These are phyloP conservation scores for Neoboletus subvelutipes DNA, from an alignment of 768 basidiomycete genomes.

Conservation along the genomic window DNA sequence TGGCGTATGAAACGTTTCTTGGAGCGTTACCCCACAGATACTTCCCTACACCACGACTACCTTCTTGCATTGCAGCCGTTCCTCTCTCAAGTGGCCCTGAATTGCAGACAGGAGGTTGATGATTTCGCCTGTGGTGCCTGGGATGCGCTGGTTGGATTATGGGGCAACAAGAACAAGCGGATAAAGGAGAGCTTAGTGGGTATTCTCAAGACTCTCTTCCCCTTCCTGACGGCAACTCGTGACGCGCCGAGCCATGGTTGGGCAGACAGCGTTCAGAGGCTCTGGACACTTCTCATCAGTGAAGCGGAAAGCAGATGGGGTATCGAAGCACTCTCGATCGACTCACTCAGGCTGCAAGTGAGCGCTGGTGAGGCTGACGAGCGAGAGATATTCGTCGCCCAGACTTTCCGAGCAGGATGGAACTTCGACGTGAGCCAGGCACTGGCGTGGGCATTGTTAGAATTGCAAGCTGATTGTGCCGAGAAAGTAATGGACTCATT, in stretches of 20 bases:
- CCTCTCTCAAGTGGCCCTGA: conserved; percentile 76
- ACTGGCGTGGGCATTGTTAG: conserved; percentile 73
- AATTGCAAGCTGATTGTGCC: conserved; percentile 78
- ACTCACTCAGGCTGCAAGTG: conserved; percentile 58
- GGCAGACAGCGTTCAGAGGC: conserved; percentile 47
- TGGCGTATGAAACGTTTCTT: conserved; percentile 62
- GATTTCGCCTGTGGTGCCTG: conserved; percentile 63
- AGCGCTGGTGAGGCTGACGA: conserved; percentile 20
- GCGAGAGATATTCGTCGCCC: conserved; percentile 52
- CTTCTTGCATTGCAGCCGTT: conserved; percentile 65
- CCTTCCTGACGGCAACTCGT: conserved; percentile 54
- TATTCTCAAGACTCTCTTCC: conserved; percentile 70
- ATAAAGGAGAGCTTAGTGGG: conserved; percentile 79
- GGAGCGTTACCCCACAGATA: conserved; percentile 63
- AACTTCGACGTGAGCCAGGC: conserved; percentile 71
- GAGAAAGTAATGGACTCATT: conserved; percentile 48
- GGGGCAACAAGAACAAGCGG: conserved; percentile 74
- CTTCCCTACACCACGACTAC: conserved; percentile 76
- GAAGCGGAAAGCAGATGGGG: conserved; percentile 68
- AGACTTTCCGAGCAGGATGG: conserved; percentile 71
- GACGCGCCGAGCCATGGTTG: conserved; percentile 37
- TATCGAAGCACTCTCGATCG: conserved; percentile 62
- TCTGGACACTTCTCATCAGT: conserved; percentile 56
- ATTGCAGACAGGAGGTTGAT: conserved; percentile 58
- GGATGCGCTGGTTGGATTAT: conserved; percentile 63